Evolutionary conservation across 495 filamentous ascomycete species (phyloP).

Genomic region (Penicillium simplicissimum): DNA sequence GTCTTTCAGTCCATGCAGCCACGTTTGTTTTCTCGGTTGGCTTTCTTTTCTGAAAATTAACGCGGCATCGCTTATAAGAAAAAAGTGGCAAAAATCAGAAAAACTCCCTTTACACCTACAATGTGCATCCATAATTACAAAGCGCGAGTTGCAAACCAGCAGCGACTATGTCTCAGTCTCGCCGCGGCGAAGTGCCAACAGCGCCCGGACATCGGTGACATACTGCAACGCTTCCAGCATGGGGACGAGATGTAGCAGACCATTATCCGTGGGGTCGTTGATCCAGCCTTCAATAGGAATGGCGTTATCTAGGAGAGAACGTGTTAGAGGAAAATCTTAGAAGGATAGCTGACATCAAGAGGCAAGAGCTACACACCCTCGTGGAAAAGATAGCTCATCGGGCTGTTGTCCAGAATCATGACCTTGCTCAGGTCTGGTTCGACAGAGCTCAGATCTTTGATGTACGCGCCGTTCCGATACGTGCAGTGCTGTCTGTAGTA

Average conservation of each 20-base stretch:
- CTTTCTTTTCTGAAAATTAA: constrained; percentile 16
- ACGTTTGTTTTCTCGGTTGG: constrained; percentile 2
- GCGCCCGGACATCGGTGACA: constrained; percentile 88
- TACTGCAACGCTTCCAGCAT: constrained; percentile 93
- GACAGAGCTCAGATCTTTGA: constrained; percentile 94
- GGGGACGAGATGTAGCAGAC: constrained; percentile 88
- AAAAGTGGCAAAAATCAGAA: constrained; percentile 8
- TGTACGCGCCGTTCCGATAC: constrained; percentile 89
- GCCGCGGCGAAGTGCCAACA: constrained; percentile 83
- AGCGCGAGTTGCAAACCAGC: constrained; percentile 4
- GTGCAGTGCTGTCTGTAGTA: constrained; percentile 98
- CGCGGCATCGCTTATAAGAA: constrained; percentile 20
- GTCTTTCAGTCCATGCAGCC: constrained; percentile 9
- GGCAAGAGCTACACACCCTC: constrained; percentile 75
- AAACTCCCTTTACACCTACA: constrained; percentile 28
- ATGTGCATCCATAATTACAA: constrained; percentile 21
- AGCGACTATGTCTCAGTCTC: constrained; percentile 56
- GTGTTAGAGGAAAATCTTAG: constrained; percentile 16
- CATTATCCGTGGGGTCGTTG: constrained; percentile 66
- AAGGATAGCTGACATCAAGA: neutral
- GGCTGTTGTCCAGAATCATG: constrained; percentile 98
- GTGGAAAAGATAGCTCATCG: constrained; percentile 97
- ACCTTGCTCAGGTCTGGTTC: constrained; percentile 96
- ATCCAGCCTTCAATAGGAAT: constrained; percentile 45
- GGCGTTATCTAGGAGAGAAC: constrained; percentile 29